phyloP scores from a whole-genome alignment of 306 rosid genomes.

The Medicago arabica region DNA sequence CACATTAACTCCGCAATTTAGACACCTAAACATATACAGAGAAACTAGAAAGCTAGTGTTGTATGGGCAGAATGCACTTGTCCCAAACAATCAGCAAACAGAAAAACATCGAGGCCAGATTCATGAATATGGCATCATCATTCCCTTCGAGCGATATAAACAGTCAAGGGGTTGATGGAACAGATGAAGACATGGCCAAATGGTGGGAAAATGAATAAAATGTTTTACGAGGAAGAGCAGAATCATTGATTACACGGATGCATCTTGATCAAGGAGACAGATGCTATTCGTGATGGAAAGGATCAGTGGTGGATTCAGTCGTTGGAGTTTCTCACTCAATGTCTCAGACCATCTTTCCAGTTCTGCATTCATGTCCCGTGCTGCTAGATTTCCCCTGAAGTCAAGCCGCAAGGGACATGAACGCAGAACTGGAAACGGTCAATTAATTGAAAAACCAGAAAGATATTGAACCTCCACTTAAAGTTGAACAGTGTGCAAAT shows the following conservation, averaged over 20 bases:
- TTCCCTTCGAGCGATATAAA: conserved; percentile 74
- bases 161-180: conserved; percentile 90
- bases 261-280: conserved; percentile 99
- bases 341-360: conserved; percentile 99
- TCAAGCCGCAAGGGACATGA: background rate
- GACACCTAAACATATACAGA: conserved; percentile 56
- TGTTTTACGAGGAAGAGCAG: conserved; percentile 87
- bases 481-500: background rate
- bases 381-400: conserved; percentile 77
- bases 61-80: conserved; percentile 58
- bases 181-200: conserved; percentile 77
- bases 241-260: conserved; percentile 95
- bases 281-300: conserved; percentile 93
- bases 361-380: conserved; percentile 96
- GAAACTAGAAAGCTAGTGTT: conserved; percentile 54
- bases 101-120: too few species aligned
- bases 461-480: background rate
- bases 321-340: conserved; percentile 97
- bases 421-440: background rate
- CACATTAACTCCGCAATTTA: conserved; percentile 56
- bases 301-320: conserved; percentile 97
- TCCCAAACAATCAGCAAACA: conserved; percentile 54
- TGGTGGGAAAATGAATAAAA: conserved; percentile 99
- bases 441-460: conserved; percentile 35
- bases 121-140: conserved; percentile 61